Conservation (phyloP, 1,139 yeast genomes). For the Yamadazyma conglobata region DNA sequence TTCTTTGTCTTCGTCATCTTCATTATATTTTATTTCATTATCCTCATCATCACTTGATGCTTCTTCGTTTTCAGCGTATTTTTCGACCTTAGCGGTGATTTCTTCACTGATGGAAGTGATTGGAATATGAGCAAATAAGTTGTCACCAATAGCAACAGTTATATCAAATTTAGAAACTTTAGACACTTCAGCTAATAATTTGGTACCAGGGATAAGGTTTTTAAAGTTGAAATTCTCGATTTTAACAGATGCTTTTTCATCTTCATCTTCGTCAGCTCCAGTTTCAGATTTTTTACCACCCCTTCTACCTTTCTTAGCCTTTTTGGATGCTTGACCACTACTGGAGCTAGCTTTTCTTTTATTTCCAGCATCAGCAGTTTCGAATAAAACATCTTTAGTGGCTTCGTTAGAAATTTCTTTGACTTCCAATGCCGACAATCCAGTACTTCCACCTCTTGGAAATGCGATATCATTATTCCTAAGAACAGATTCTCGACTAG, state of each 20-base stretch:
- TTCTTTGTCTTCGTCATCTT: constrained; percentile 26
- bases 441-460: constrained; percentile 94
- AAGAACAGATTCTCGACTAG: constrained; percentile 14
- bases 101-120: constrained; percentile 71
- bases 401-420: constrained; percentile 94
- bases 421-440: constrained; percentile 82
- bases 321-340: constrained; percentile 25
- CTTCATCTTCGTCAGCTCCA: constrained; percentile 18
- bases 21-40: constrained; percentile 37
- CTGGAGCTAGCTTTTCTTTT: constrained; percentile 29
- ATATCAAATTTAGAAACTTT: constrained; percentile 61
- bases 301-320: constrained; percentile 33
- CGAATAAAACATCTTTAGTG: constrained; percentile 78
- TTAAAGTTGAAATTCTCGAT: constrained; percentile 63
- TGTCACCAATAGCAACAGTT: constrained; percentile 75
- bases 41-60: constrained; percentile 38
- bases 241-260: constrained; percentile 29
- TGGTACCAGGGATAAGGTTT: constrained; percentile 64
- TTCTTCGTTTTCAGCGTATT: constrained; percentile 39
- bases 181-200: constrained; percentile 72
- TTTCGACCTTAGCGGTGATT: constrained; percentile 55
- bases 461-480: constrained; percentile 66
- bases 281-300: constrained; percentile 27
- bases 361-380: constrained; percentile 30
- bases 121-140: constrained; percentile 75